A percentile compares a stretch with the other conserved stretches of the same genome.
Conservation (phyloP, 139 green algal species). For the Micromonas commoda region DNA sequence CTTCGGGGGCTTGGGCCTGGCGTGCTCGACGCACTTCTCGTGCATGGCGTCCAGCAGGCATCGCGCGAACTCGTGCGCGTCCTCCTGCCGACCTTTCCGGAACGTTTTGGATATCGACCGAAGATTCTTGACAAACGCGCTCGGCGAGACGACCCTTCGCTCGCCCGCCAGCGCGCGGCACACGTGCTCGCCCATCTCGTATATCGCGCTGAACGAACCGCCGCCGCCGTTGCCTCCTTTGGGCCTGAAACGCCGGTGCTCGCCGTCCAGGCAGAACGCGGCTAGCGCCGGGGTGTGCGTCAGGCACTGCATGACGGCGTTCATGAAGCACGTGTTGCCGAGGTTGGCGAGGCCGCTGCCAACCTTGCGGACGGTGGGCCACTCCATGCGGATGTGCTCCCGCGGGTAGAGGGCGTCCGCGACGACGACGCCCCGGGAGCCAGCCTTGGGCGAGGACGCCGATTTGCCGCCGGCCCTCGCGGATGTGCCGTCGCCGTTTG, state of each 20-base stretch:
- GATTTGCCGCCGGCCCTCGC: no score
- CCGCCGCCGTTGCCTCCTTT: neutral
- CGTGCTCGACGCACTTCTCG: constrained; percentile 24
- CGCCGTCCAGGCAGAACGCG: constrained; percentile 54
- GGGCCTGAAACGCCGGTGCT: neutral
- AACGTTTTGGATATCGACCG: constrained; percentile 19
- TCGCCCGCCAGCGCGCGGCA: neutral
- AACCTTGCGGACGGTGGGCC: neutral
- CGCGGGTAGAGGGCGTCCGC: neutral
- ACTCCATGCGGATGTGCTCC: neutral
- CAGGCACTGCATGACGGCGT: constrained; percentile 88
- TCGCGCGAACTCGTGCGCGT: constrained; percentile 59
- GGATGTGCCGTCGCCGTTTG: neutral
- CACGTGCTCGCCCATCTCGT: constrained; percentile 18
- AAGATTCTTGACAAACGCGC: constrained; percentile 17
- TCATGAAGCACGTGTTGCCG: constrained; percentile 98
- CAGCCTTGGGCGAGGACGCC: no score
- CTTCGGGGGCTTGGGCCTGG: neutral
- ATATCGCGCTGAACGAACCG: constrained; percentile 15
- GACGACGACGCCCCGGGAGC: neutral
- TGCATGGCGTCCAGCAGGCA: constrained; percentile 48
- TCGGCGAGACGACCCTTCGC: neutral
- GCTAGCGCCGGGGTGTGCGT: constrained; percentile 81
- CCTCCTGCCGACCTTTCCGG: constrained; percentile 49
- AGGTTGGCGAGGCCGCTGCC: constrained; percentile 82